Conservation (phyloP, 148 eudicot genomes). For the Vaccinium myrtillus region DNA sequence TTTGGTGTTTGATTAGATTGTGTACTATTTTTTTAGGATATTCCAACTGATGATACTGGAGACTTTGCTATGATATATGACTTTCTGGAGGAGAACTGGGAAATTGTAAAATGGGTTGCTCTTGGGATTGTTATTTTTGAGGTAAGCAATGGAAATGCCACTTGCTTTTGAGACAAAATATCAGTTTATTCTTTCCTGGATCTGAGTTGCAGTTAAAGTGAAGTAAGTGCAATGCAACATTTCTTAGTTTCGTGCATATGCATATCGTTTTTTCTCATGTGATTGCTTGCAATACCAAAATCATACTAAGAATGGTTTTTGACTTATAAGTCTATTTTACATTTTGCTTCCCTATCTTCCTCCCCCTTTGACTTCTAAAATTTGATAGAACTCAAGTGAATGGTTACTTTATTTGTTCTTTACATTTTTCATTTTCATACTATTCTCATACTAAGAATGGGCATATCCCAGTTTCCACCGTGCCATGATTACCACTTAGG, state of each 20-base stretch:
- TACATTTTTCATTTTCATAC: not conserved
- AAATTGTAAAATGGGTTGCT: slow-evolving; percentile 75
- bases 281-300: not conserved
- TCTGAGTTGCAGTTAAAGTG: slow-evolving; percentile 2
- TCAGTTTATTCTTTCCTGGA: not conserved
- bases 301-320: not conserved
- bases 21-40: slow-evolving; percentile 38
- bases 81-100: slow-evolving; percentile 76
- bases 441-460: not conserved
- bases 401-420: not conserved
- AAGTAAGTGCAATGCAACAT: not conserved
- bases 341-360: not conserved
- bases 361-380: not conserved
- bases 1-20: not conserved
- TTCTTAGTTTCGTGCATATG: not conserved
- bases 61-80: slow-evolving; percentile 67
- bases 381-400: not conserved
- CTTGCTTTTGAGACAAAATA: not conserved
- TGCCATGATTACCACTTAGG: not conserved
- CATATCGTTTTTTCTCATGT: not conserved
- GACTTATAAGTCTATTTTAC: not conserved
- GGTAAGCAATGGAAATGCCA: slow-evolving; percentile 35
- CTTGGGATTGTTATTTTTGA: slow-evolving; percentile 84
- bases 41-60: slow-evolving; percentile 87
- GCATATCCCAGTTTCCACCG: not conserved